Conservation (phyloP, 306 rosid genomes). For the Lagenaria siceraria region DNA sequence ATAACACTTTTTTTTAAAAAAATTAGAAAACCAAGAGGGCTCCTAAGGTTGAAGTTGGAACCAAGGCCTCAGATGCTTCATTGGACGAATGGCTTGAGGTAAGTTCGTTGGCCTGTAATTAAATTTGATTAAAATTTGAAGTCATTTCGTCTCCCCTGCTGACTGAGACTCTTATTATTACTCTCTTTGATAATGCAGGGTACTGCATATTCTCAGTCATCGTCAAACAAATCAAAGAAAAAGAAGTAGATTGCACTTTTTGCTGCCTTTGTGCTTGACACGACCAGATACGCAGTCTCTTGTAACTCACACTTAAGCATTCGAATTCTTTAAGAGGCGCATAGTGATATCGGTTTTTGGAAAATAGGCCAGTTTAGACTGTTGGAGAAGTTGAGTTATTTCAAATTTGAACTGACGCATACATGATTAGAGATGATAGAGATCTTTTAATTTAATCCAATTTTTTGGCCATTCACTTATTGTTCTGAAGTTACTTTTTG, state of each 20-base stretch:
- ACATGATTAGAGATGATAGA: background rate
- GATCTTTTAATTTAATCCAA: background rate
- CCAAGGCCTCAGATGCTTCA: constrained; percentile 64
- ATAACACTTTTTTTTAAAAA: background rate
- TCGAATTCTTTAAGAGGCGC: background rate
- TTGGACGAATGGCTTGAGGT: constrained; percentile 98
- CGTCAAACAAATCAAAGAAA: constrained; percentile 67
- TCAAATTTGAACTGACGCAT: background rate
- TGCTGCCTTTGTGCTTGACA: background rate
- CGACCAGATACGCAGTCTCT: background rate
- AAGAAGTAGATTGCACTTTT: constrained; percentile 52
- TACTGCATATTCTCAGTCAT: constrained; percentile 59
- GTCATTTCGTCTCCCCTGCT: background rate
- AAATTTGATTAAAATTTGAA: background rate
- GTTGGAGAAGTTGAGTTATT: background rate
- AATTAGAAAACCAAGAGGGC: constrained; percentile 81
- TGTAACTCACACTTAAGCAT: constrained; percentile 1
- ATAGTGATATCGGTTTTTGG: background rate
- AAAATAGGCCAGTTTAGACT: background rate
- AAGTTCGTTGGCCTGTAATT: background rate
- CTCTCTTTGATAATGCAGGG: constrained; percentile 44
- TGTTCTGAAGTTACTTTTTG: background rate
- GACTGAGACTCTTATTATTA: background rate
- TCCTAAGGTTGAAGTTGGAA: constrained; percentile 94
- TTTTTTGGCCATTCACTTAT: background rate